Conservation (phyloP, 2,329 filamentous ascomycete genomes). For the Penicillium fuscoglaucum region DNA sequence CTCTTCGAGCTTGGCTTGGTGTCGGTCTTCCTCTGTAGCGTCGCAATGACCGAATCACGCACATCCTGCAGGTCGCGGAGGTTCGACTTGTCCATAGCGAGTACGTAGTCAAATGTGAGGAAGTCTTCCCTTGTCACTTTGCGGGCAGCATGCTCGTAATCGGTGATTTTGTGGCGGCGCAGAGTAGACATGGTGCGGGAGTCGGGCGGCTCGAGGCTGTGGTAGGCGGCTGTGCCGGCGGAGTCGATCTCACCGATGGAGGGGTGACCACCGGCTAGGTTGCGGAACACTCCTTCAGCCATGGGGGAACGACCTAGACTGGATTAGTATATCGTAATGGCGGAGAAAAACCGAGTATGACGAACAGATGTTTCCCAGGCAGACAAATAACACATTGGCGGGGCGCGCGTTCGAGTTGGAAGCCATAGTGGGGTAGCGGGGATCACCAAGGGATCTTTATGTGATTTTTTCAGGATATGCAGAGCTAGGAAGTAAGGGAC, state of each 20-base stretch:
- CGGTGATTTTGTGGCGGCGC: constrained; percentile 68
- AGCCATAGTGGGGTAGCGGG: constrained; percentile 22
- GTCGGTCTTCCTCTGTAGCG: constrained; percentile 47
- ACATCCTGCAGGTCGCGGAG: constrained; percentile 66
- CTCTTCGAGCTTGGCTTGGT: constrained; percentile 27
- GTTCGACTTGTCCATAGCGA: constrained; percentile 91
- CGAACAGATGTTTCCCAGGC: constrained; percentile 90
- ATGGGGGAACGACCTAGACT: constrained; percentile 75
- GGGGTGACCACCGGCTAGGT: constrained; percentile 61
- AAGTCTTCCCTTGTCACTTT: constrained; percentile 75
- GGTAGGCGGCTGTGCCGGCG: constrained; percentile 87
- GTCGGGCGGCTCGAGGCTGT: constrained; percentile 74
- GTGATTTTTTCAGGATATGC: background rate
- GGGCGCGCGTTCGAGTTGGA: constrained; percentile 20
- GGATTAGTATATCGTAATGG: constrained; percentile 8
- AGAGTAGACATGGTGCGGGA: constrained; percentile 80
- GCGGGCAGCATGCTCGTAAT: constrained; percentile 75
- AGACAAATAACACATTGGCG: constrained; percentile 86
- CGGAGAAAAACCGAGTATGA: constrained; percentile 3
- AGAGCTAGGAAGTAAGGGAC: background rate
- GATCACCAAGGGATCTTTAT: background rate
- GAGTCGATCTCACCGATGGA: constrained; percentile 73
- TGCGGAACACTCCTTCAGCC: constrained; percentile 90
- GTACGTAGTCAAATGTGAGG: constrained; percentile 82
- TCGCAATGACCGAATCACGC: constrained; percentile 51